These are phyloP conservation scores for Aspergillus proliferans DNA, from an alignment of 2,329 filamentous ascomycete genomes.

Conservation along the genomic window DNA sequence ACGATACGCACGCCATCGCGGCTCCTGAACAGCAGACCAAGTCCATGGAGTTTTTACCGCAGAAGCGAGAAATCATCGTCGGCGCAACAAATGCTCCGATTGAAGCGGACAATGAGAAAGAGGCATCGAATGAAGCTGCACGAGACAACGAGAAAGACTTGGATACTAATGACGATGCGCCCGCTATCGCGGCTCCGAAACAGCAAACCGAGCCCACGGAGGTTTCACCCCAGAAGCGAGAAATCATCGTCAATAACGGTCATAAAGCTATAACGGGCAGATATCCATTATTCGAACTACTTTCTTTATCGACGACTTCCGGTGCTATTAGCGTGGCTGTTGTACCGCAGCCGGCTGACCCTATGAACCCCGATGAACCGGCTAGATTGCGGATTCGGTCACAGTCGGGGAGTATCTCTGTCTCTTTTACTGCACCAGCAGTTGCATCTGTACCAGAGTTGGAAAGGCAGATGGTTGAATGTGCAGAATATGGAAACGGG, in stretches of 20 bases:
- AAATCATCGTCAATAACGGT: slow-evolving; percentile 14
- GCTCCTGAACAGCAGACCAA: too few species aligned
- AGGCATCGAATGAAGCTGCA: too few species aligned
- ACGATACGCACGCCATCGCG: too few species aligned
- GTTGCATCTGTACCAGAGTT: slow-evolving; percentile 1
- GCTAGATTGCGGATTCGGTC: slow-evolving; percentile 22
- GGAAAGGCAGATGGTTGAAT: slow-evolving; percentile 1
- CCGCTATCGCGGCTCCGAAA: neutral
- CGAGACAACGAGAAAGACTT: too few species aligned
- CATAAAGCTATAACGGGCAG: slow-evolving; percentile 19
- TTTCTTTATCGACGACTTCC: slow-evolving; percentile 24
- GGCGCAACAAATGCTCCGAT: too few species aligned
- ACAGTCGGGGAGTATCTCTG: slow-evolving; percentile 20
- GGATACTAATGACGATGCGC: neutral
- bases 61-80: too few species aligned
- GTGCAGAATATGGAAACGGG: neutral
- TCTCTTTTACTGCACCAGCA: slow-evolving; percentile 13
- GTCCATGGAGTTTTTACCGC: too few species aligned
- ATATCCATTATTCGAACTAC: slow-evolving; percentile 27
- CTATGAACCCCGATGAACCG: slow-evolving; percentile 17
- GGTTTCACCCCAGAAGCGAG: slow-evolving; percentile 1
- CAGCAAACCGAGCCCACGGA: neutral
- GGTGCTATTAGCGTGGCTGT: slow-evolving; percentile 25
- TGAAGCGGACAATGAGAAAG: too few species aligned
- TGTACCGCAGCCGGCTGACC: slow-evolving; percentile 26